phyloP scores from a whole-genome alignment of 805 yeast species.

The Zygoascus ofunaensis region DNA sequence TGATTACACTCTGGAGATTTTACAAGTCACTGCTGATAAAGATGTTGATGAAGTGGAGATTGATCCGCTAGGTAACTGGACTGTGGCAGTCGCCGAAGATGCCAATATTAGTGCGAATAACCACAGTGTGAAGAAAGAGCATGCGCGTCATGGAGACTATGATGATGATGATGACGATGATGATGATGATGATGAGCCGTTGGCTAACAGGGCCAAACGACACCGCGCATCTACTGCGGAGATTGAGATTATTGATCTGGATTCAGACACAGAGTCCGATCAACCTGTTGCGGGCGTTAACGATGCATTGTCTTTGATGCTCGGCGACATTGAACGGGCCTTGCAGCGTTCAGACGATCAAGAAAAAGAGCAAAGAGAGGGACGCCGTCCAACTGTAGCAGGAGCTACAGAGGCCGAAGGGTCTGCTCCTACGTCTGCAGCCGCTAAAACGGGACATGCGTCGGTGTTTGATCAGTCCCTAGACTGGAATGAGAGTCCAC shows the following conservation, averaged over 20 bases:
- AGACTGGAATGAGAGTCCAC: neutral
- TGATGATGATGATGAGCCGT: neutral
- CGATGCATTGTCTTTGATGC: too few relatives aligned
- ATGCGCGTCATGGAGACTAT: neutral
- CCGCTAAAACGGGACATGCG: neutral
- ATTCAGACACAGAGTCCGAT: neutral
- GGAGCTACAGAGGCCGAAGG: too few relatives aligned
- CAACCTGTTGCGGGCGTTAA: too few relatives aligned
- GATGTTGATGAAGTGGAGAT: slow-evolving; percentile 55
- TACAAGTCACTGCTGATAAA: slow-evolving; percentile 43
- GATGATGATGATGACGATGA: slow-evolving; percentile 6
- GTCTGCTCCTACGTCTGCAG: too few relatives aligned
- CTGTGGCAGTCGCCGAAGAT: slow-evolving; percentile 10
- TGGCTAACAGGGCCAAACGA: neutral
- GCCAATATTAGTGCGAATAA: slow-evolving; percentile 14
- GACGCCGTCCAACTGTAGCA: too few relatives aligned
- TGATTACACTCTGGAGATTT: slow-evolving; percentile 60
- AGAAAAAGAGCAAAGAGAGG: too few relatives aligned
- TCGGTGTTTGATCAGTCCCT: neutral
- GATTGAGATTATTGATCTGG: neutral
- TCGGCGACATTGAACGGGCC: too few relatives aligned
- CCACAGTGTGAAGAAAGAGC: slow-evolving; percentile 1
- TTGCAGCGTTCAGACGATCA: too few relatives aligned
- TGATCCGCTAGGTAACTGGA: slow-evolving; percentile 68
- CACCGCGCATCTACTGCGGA: neutral